Base-by-base conservation (phyloP, 2,329 filamentous ascomycete genomes). In the Aspergillaceae sp. region DNA sequence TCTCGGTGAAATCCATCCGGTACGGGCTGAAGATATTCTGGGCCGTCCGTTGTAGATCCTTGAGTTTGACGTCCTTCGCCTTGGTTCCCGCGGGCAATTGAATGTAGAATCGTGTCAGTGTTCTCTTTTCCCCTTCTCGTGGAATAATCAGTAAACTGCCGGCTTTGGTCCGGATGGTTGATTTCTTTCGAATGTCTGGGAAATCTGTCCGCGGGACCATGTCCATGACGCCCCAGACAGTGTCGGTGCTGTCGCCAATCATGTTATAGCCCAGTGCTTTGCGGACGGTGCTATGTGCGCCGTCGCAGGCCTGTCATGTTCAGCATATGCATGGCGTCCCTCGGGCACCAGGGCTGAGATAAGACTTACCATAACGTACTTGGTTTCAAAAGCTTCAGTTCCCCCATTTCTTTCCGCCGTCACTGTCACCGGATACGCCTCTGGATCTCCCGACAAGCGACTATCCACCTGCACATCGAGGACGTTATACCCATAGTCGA, bases 91-190 rank as follows among this genome's bases (percentile, higher is more conserved):
- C 56, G 0, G 74, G 72, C 1, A 84, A 60, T 57, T 84, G 75
- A 46, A 83, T 79, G 59, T 83, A 84, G 59, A 83, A 78, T 9
- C 82, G 75, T 1, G 76, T 76, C 51, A 84, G 63, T 42, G 74
- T 74, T 1, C 75, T 74, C 2, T 74, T 74, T 58, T 77, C 74
- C 3, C 74, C 74, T 58, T 77, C 74, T n/a, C 74, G 69, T 0
- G 74, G 74, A 35, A 78, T 77, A 45, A 76, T 72, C 54, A 75
- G 51, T 8, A 76, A 47, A 19, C 68, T 74, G 3, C 74, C 74
- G 0, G 65, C 57, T 3, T 69, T 51, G 3, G 71, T 71, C 41
- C 74, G 73, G 40, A 76, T 64, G 0, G 70, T 74, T 27, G 64
- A 65, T 56, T 76, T 76, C 34, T 73, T 73, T 8, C 74, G 65